Evolutionary conservation across 495 filamentous ascomycete genomes (phyloP), one percentile per base, ranked within the genome.

Genomic region (Penicillium flavigenum): DNA sequence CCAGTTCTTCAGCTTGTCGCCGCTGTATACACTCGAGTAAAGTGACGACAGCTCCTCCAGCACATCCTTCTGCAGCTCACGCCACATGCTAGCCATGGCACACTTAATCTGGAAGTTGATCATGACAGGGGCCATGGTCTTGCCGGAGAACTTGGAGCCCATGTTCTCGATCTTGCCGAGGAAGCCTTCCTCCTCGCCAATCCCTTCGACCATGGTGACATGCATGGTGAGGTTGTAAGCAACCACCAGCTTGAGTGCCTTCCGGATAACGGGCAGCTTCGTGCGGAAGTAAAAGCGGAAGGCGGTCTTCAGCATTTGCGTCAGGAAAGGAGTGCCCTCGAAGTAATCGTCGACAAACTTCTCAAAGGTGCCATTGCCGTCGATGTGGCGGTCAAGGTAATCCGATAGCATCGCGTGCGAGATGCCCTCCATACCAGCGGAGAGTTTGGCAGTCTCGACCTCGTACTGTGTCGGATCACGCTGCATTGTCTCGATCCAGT

Each of bases 31-130:
- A 63, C 90, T 92, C 11, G 89, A 93, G 77, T 96, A 96, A 22
- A 96, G 83, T 2, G 82, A 71, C 0, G 92, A 96, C 2, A 96
- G 83, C 77, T 96, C 91, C 74, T 95, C 92, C 12, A 96, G 78
- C 44, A 96, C 87, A 59, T 96, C 92, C 76, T 95, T 95, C 72
- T 95, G 90, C 43, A 96, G 77, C 71, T 95, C 92, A 58, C 92
- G 90, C 92, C 92, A 96, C 89, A 96, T 91, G 64, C 90, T 89
- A 31, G 90, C 91, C 79, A 96, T 85, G 47, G 92, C 92, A 67
- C 86, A 90, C 81, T 96, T 96, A 75, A 96, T 88, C 76, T 96
- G 90, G 83, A 96, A 96, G 78, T 96, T 96, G 83, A 96, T 93
- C 91, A 96, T 94, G 60, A 96, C 90, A 3, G 92, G 92, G 16